Percentiles rank a stretch among this genome's conserved stretches.
Conservation (phyloP, 495 filamentous ascomycete species). For the Penicillium antarcticum region DNA sequence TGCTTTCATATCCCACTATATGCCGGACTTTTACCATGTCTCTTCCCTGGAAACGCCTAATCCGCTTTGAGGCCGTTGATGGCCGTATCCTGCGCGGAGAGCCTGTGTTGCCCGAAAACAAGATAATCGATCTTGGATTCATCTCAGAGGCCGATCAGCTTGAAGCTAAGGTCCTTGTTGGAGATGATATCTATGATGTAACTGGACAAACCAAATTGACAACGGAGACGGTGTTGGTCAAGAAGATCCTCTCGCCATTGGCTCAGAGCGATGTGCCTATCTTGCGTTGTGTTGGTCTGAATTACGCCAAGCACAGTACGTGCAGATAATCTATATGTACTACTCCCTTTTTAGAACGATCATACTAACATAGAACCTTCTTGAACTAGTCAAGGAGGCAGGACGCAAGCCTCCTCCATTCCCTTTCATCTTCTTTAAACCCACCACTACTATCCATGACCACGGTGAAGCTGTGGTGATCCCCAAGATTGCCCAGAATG, state of each 20-base stretch:
- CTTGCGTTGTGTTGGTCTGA: conserved; percentile 38
- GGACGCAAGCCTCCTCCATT: conserved; percentile 43
- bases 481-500: conserved; percentile 47
- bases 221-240: conserved; percentile 33
- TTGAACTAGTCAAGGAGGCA: conserved; percentile 52
- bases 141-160: conserved; percentile 33
- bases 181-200: conserved; percentile 38
- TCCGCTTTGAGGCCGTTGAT: conserved; percentile 47
- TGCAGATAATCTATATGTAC: neutral
- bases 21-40: too few relatives aligned
- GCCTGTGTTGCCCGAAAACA: conserved; percentile 40
- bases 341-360: too few relatives aligned
- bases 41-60: conserved; percentile 44
- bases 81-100: conserved; percentile 44
- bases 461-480: conserved; percentile 39
- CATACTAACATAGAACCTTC: too few relatives aligned
- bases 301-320: conserved; percentile 40
- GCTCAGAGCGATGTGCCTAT: conserved; percentile 34
- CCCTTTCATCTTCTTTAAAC: conserved; percentile 52
- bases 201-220: conserved; percentile 30
- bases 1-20: too few relatives aligned
- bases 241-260: conserved; percentile 33
- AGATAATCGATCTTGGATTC: conserved; percentile 37
- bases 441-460: conserved; percentile 40
- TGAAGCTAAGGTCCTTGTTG: conserved; percentile 35